These are phyloP conservation scores for Calendula officinalis DNA, from an alignment of 129 eudicot genomes.

Conservation along the genomic window DNA sequence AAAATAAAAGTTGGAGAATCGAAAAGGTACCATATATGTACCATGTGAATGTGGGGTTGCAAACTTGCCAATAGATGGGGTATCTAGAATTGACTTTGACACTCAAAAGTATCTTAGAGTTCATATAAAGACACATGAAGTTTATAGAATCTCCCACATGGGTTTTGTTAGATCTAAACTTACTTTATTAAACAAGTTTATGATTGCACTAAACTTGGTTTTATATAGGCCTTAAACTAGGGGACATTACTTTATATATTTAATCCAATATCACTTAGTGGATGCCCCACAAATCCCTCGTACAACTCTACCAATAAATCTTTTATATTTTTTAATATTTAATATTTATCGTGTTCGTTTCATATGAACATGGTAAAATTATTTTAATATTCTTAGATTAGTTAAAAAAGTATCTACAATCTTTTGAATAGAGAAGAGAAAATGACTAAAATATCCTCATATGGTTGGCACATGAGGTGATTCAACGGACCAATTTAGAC, in stretches of 20 bases:
- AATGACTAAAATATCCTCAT: too few relatives aligned
- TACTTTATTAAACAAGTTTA: conserved; percentile 41
- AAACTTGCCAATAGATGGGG: too few relatives aligned
- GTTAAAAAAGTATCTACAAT: too few relatives aligned
- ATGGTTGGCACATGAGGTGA: too few relatives aligned
- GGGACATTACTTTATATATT: conserved; percentile 35
- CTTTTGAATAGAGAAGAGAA: too few relatives aligned
- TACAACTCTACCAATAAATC: conserved; percentile 6
- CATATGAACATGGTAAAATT: not conserved
- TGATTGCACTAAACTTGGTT: conserved; percentile 34
- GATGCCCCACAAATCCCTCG: conserved; percentile 25
- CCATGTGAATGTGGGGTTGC: not conserved
- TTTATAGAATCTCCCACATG: conserved; percentile 39
- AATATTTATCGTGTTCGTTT: not conserved
- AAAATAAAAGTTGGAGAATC: not conserved
- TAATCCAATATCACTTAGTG: conserved; percentile 31
- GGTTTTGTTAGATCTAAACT: conserved; percentile 38
- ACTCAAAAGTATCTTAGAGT: conserved; percentile 21
- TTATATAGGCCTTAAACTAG: conserved; percentile 28
- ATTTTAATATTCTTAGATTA: too few relatives aligned
- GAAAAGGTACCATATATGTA: conserved; percentile 15
- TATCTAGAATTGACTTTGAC: conserved; percentile 9
- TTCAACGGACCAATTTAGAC: too few relatives aligned
- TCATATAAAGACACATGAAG: conserved; percentile 15
- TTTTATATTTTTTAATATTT: not conserved